A percentile compares a stretch with the other conserved stretches of the same genome.
Evolutionary conservation across 176 grass and related monocot species (phyloP).

Genomic region (Hsuehochloa calcarea): DNA sequence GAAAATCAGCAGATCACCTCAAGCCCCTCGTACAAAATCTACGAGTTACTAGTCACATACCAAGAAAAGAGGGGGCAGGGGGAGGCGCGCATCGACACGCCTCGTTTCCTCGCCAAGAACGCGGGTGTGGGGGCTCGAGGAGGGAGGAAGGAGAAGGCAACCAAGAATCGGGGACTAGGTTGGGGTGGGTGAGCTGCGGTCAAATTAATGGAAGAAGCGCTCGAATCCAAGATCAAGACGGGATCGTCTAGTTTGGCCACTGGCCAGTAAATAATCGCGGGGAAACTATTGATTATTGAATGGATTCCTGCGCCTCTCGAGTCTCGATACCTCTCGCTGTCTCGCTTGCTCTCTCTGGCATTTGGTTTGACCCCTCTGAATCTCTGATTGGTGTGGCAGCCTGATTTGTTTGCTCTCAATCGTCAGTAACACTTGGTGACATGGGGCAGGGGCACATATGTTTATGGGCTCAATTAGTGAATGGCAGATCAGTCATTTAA

Average conservation of each 20-base stretch:
- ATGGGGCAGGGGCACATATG: not conserved
- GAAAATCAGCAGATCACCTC: not conserved
- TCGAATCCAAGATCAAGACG: constrained; percentile 8
- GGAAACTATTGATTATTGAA: constrained; percentile 15
- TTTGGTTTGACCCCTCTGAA: constrained; percentile 2
- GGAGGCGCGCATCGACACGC: not conserved
- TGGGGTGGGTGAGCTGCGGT: not conserved
- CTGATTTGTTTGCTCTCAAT: not conserved
- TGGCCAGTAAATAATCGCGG: constrained; percentile 8
- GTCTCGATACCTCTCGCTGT: not conserved
- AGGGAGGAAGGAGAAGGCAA: not conserved
- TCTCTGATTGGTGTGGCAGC: not conserved
- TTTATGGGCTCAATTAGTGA: not conserved
- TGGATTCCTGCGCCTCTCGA: not conserved
- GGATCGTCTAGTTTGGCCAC: not conserved
- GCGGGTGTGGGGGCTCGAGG: not conserved
- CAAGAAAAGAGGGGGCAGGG: not conserved
- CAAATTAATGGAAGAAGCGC: not conserved
- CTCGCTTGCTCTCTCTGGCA: not conserved
- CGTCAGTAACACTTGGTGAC: not conserved
- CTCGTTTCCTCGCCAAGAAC: not conserved
- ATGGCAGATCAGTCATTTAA: too few relatives aligned
- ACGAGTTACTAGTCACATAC: not conserved
- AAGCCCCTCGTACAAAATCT: not conserved
- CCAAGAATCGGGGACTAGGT: not conserved